Evolutionary conservation across 805 yeast species (phyloP), one percentile per base, ranked within the genome.

Genomic region (Starmerella ratchasimensis): DNA sequence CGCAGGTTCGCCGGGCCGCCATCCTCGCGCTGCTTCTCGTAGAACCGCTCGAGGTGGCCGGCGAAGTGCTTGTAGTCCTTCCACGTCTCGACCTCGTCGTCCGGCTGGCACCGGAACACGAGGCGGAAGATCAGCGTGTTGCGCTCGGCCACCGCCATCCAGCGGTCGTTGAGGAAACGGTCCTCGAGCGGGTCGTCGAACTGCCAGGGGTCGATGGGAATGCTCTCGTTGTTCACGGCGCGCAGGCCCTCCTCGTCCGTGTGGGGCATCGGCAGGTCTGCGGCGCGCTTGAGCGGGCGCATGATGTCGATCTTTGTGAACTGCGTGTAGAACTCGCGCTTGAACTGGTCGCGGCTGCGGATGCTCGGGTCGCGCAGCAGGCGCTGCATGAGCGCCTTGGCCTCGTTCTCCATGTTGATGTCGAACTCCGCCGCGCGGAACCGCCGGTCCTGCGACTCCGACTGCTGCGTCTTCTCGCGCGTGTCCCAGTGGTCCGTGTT

Each of bases 61-160:
- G 74, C 67, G 54, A 66, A 79, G 20, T 69, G 74, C 55, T 81
- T 86, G 57, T 83, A 90, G 39, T 83, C 94, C 39, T 70, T 70
- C 99, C 99, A 90, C 0, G 84, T 70, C 18, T 67, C 67, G n/a
- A 88, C 97, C 5, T 72, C 65, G 55, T 88, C 83, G 58, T 90
- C 98, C 0, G 99, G 99, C 54, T 93, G 98, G 44, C 82, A 74
- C 46, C 86, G 86, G 68, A 90, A 90, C 1, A 90, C 80, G 56
- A 78, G 65, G 43, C 95, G 67, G 61, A 71, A 90, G 1, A 93
- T 62, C 42, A 71, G 66, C 0, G 97, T 83, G 53, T 90, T 90
- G 50, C 86, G 68, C 37, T 78, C 63, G 0, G 98, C 96, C 4
- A 76, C 76, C 1, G 50, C 50, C 54, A 67, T 71, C 95, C 95